These are phyloP conservation scores for Diatrype stigma DNA, from an alignment of 2,329 filamentous ascomycete genomes.

Conservation along the genomic window DNA sequence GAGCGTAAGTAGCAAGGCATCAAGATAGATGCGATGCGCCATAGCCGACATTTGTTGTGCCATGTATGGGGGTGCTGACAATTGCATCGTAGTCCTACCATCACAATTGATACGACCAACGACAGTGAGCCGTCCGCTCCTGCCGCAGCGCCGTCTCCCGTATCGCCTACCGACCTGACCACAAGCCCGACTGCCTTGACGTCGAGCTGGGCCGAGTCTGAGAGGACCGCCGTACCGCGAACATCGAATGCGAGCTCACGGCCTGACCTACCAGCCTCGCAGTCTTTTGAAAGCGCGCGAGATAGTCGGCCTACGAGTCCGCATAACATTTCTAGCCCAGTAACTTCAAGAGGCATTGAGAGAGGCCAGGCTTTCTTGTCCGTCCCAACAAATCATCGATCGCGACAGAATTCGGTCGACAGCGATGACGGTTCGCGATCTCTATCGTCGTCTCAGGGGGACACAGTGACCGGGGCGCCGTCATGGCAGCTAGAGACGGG, in stretches of 20 bases:
- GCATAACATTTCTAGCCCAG: slow-evolving; percentile 64
- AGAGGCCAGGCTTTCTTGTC: slow-evolving; percentile 54
- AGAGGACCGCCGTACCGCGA: slow-evolving; percentile 14
- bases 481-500: slow-evolving; percentile 41
- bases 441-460: slow-evolving; percentile 53
- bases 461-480: slow-evolving; percentile 54
- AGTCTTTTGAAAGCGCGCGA: slow-evolving; percentile 58
- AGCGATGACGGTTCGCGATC: slow-evolving; percentile 60
- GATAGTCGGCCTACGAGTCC: slow-evolving; percentile 67
- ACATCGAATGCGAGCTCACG: slow-evolving; percentile 17
- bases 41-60: neutral
- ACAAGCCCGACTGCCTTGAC: slow-evolving; percentile 27
- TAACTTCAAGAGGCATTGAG: slow-evolving; percentile 44
- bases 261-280: slow-evolving; percentile 48
- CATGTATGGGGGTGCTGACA: slow-evolving; percentile 7
- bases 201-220: slow-evolving; percentile 22
- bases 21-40: neutral
- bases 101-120: slow-evolving; percentile 33
- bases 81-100: slow-evolving; percentile 25
- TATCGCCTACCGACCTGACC: slow-evolving; percentile 23
- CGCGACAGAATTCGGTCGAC: slow-evolving; percentile 66
- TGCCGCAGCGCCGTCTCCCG: slow-evolving; percentile 19
- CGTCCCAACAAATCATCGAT: slow-evolving; percentile 58
- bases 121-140: slow-evolving; percentile 20
- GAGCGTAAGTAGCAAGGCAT: slow-evolving; percentile 4